These are phyloP conservation scores for Kwoniella europaea DNA, from an alignment of 768 basidiomycete genomes.

Conservation along the genomic window DNA sequence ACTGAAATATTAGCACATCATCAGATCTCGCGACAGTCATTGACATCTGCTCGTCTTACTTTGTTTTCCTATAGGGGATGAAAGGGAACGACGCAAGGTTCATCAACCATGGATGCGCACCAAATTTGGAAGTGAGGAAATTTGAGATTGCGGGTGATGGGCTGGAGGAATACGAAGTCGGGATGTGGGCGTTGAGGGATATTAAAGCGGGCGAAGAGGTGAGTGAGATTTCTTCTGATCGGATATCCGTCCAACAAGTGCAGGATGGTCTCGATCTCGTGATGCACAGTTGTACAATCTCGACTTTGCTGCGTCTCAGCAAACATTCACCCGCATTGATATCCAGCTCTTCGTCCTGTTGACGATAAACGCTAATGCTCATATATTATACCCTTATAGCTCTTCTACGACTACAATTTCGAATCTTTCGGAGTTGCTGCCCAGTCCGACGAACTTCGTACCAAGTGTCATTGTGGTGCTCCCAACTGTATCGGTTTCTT, in stretches of 20 bases:
- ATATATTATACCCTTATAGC: slow-evolving; percentile 16
- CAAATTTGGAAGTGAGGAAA: slow-evolving; percentile 59
- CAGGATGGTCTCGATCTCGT: too few relatives aligned
- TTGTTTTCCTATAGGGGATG: slow-evolving; percentile 46
- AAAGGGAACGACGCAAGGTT: slow-evolving; percentile 59
- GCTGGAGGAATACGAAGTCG: slow-evolving; percentile 59
- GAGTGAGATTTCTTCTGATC: too few relatives aligned
- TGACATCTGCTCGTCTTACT: not conserved
- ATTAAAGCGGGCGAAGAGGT: slow-evolving; percentile 58
- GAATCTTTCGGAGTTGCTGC: slow-evolving; percentile 51
- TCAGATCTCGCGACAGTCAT: too few relatives aligned
- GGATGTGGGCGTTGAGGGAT: slow-evolving; percentile 58
- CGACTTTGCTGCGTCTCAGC: too few relatives aligned
- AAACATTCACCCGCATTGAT: too few relatives aligned
- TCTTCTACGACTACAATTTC: slow-evolving; percentile 59
- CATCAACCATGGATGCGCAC: slow-evolving; percentile 59
- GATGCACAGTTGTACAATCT: too few relatives aligned
- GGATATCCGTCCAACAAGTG: too few relatives aligned
- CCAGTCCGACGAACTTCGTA: slow-evolving; percentile 42
- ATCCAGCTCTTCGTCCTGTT: too few relatives aligned
- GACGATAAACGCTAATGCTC: too few relatives aligned
- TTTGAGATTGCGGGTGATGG: slow-evolving; percentile 56
- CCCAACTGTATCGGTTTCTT: slow-evolving; percentile 54
- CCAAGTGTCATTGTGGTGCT: slow-evolving; percentile 57
- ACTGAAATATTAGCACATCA: too few relatives aligned